A percentile compares a stretch with the other conserved stretches of the same genome.
These are phyloP conservation scores for Xerocomellus chrysenteron DNA, from an alignment of 768 basidiomycete species.

Conservation along the genomic window DNA sequence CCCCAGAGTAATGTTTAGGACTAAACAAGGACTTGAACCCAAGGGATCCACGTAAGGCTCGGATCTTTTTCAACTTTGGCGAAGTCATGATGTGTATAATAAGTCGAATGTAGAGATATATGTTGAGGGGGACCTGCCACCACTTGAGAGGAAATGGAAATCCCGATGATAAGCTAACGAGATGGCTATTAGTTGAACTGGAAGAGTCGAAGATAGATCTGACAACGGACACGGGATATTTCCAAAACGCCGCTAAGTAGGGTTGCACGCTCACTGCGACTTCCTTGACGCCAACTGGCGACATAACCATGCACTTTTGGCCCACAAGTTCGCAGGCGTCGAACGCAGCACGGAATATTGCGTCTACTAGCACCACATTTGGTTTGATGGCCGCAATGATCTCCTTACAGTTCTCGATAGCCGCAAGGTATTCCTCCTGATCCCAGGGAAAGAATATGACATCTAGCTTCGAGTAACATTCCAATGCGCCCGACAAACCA, in stretches of 20 bases:
- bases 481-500: conserved; percentile 1
- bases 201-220: neutral
- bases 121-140: conserved; percentile 15
- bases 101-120: conserved; percentile 6
- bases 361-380: neutral
- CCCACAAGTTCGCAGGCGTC: conserved; percentile 4
- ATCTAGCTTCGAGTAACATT: neutral
- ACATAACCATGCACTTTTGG: conserved; percentile 2
- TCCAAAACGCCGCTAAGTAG: neutral
- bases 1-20: neutral
- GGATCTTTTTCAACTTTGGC: neutral
- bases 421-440: conserved; percentile 4
- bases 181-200: neutral
- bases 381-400: conserved; percentile 4
- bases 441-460: neutral
- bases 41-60: neutral
- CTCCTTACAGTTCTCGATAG: neutral
- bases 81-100: neutral
- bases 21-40: neutral
- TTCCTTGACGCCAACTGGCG: neutral
- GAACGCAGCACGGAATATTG: neutral
- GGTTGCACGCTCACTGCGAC: neutral
- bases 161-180: conserved; percentile 3
- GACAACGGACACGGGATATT: conserved; percentile 4
- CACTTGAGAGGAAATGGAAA: conserved; percentile 12